These are phyloP conservation scores for Podospora sp. DNA, from an alignment of 495 filamentous ascomycete species.

Conservation along the genomic window DNA sequence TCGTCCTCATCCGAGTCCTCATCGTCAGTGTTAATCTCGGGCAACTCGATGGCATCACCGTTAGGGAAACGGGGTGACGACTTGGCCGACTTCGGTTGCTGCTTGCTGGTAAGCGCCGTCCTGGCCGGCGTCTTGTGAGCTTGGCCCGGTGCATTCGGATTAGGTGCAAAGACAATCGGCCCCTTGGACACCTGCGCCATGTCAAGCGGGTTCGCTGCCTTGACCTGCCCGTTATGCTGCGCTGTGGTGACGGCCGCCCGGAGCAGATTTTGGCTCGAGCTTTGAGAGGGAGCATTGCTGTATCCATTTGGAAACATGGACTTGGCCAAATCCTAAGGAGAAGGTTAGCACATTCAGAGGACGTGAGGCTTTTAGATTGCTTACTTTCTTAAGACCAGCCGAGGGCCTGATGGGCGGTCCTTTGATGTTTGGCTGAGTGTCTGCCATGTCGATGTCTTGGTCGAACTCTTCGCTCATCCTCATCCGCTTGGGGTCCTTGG, in stretches of 20 bases:
- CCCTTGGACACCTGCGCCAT: constrained; percentile 81
- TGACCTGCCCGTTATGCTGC: constrained; percentile 58
- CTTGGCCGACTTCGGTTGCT: constrained; percentile 58
- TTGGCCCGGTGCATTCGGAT: constrained; percentile 55
- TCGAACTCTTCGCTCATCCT: constrained; percentile 61
- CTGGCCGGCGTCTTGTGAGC: constrained; percentile 65
- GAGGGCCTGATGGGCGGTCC: constrained; percentile 83
- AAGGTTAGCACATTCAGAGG: constrained; percentile 29
- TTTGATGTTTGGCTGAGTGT: constrained; percentile 60
- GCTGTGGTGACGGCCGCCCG: constrained; percentile 50
- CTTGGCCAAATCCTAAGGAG: constrained; percentile 60
- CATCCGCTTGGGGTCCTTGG: constrained; percentile 59
- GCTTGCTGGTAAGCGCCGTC: constrained; percentile 40
- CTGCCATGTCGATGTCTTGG: constrained; percentile 44
- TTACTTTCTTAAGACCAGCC: constrained; percentile 72
- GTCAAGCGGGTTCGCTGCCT: constrained; percentile 68
- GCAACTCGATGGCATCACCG: constrained; percentile 80
- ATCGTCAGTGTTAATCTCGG: constrained; percentile 85
- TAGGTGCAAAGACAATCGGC: constrained; percentile 86
- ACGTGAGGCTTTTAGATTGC: constrained; percentile 14
- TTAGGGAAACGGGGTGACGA: constrained; percentile 78
- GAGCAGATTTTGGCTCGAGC: constrained; percentile 44
- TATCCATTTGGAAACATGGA: constrained; percentile 67
- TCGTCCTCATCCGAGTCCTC: constrained; percentile 75
- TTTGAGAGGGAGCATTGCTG: constrained; percentile 55